Evolutionary conservation across 495 filamentous ascomycete genomes (phyloP), one percentile per base, ranked within the genome.

Genomic region (Geopyxis carbonaria): DNA sequence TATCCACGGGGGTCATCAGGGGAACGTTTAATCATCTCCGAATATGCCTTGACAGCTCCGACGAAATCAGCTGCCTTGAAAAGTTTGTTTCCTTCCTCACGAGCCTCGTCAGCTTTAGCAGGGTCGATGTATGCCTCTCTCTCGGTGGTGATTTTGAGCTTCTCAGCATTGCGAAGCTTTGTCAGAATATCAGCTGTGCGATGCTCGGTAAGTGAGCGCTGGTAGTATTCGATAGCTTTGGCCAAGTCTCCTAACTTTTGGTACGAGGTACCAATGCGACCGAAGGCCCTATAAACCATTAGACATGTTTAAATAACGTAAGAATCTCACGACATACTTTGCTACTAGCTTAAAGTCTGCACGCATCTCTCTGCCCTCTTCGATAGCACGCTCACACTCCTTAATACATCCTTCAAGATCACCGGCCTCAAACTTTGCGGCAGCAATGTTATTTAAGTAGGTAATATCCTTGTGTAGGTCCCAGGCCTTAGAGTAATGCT

Each of bases 31-130:
- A 77, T 78, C 89, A 94, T 94, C 69, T 99, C 89, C 2, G 66
- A 73, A 64, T 95, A 99, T 2, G 91, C 87, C 29, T 81, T 85
- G 16, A 99, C 87, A 20, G 89, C 89, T 28, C 70, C 91, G 19
- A 87, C 86, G 84, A 87, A 95, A 65, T 99, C 85, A 13, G 74
- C 75, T 45, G 85, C 82, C 65, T 95, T 93, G 72, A 95, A 99
- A 59, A 87, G 89, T 56, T 78, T 66, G 60, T 93, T 93, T 24
- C 89, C 89, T 31, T 92, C 72, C 61, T 93, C 84, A 45, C 89
- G 83, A 14, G 89, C 85, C 62, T 94, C 80, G 53, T 99, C 89
- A 15, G 89, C 89, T 64, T 93, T 85, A 36, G 64, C 79, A 1
- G 89, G 78, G 61, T 83, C 80, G 50, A 99, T 68, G 61, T 94